Base-by-base conservation (phyloP, 306 rosid species). In the Castanea crenata region DNA sequence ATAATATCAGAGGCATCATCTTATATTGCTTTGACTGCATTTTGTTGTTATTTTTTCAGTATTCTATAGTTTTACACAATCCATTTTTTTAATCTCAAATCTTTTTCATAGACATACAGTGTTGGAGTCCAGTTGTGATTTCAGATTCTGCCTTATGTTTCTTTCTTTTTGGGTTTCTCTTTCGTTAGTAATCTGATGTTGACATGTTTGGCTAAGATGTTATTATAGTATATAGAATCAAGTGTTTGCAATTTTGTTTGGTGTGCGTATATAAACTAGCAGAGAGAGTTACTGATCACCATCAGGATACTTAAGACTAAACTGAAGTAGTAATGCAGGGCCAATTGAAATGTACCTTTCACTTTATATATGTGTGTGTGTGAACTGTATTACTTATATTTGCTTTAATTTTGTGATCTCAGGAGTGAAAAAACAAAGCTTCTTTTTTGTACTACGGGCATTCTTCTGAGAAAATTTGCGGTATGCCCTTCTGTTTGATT, bases 401-500 rank as follows among this genome's bases (percentile, higher is more conserved):
- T 76, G 54, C 65, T 69, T 64, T 75, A 49, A 54, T 69, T 25
- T 76, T 61, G 71, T 81, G 57, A 65, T 87, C 69, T 52, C 87
- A 93, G 97, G 94, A 92, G 86, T 82, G 97, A 87, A 69, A 88
- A 82, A 82, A 94, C 98, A 78, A 92, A 90, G 90, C 98, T 94
- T 83, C 85, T 94, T 4, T 92, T 94, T 81, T 94, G 98, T 76
- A 94, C 98, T 10, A 94, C 98, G 3, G 98, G 98, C 81, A 91
- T 94, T 82, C 97, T 94, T 85, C 80, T 94, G 83, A 92, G 98
- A 87, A 90, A 89, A 91, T 83, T 94, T 35, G 85, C 82, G 97
- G 98, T 93, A 84, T 29, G 89, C 68, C 71, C 41, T 69, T 78
- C 55, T 55, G 44, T 67, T 71, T 74, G 52, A 63, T 75, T 69